These are phyloP conservation scores for sorghum (Sorghum bicolor) DNA, from an alignment of 176 grass and related monocot genomes.

Conservation along the genomic window DNA sequence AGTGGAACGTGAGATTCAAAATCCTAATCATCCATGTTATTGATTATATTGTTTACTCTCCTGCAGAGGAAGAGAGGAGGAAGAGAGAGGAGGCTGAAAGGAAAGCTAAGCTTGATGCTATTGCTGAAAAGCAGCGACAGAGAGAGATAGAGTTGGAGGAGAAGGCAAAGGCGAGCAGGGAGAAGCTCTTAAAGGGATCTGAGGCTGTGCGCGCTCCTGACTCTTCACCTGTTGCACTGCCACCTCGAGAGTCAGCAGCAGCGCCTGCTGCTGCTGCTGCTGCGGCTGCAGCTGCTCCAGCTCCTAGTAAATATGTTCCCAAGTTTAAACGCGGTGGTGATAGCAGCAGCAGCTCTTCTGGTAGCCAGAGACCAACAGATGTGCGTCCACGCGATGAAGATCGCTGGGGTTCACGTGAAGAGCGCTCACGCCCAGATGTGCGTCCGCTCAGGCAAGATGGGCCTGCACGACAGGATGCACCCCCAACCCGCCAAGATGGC, in stretches of 20 bases:
- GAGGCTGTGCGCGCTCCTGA: slow-evolving; percentile 26
- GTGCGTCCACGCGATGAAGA: slow-evolving; percentile 36
- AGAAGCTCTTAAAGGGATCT: slow-evolving; percentile 37
- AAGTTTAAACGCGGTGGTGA: slow-evolving; percentile 39
- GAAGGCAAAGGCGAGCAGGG: slow-evolving; percentile 50
- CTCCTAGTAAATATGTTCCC: slow-evolving; percentile 62
- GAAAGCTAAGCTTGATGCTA: slow-evolving; percentile 88
- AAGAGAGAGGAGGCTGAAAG: slow-evolving; percentile 74
- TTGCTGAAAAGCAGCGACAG: slow-evolving; percentile 68
- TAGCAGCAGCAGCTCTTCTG: slow-evolving; percentile 10
- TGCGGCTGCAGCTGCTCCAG: not conserved
- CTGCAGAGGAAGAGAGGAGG: slow-evolving; percentile 82
- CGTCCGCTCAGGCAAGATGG: slow-evolving; percentile 28
- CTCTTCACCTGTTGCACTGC: slow-evolving; percentile 10
- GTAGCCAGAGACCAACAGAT: slow-evolving; percentile 30
- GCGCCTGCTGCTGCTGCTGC: slow-evolving; percentile 46
- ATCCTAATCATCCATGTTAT: not conserved
- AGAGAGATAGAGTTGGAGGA: slow-evolving; percentile 82
- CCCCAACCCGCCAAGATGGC: slow-evolving; percentile 19
- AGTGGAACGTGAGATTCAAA: not conserved
- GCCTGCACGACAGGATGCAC: slow-evolving; percentile 8
- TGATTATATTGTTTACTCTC: not conserved
- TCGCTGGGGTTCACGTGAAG: slow-evolving; percentile 56
- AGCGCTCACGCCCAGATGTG: slow-evolving; percentile 42
- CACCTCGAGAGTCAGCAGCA: slow-evolving; percentile 31